Conservation (phyloP, 306 rosid species). For the Cicer judaicum region DNA sequence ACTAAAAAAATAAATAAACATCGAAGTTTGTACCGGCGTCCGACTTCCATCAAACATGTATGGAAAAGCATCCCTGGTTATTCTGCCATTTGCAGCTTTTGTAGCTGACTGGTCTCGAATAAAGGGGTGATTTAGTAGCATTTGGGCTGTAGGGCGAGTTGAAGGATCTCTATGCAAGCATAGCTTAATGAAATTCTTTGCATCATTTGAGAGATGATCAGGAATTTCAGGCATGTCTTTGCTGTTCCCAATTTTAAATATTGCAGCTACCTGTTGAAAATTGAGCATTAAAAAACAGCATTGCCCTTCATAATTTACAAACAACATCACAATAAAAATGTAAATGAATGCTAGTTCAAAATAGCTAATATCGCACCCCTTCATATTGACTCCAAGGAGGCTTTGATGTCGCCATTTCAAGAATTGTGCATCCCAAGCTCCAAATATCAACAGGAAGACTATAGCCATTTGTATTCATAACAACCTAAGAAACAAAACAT, state of each 20-base stretch:
- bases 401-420: slow-evolving; percentile 95
- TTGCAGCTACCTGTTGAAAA: slow-evolving; percentile 87
- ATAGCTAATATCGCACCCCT: slow-evolving; percentile 76
- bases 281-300: slow-evolving; percentile 41
- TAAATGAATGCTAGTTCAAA: slow-evolving; percentile 32
- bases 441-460: slow-evolving; percentile 92
- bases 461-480: slow-evolving; percentile 90
- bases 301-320: slow-evolving; percentile 40
- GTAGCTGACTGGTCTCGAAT: slow-evolving; percentile 78
- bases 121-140: slow-evolving; percentile 75
- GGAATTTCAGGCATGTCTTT: slow-evolving; percentile 95
- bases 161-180: slow-evolving; percentile 88
- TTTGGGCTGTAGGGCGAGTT: slow-evolving; percentile 75
- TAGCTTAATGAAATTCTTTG: slow-evolving; percentile 70
- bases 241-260: slow-evolving; percentile 97
- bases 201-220: slow-evolving; percentile 83
- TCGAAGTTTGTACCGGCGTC: slow-evolving; percentile 73
- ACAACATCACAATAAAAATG: slow-evolving; percentile 31
- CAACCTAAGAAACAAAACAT: slow-evolving; percentile 69
- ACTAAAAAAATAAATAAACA: slow-evolving; percentile 25
- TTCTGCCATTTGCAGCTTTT: slow-evolving; percentile 64
- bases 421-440: slow-evolving; percentile 97
- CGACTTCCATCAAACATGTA: slow-evolving; percentile 79
- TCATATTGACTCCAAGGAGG: slow-evolving; percentile 98
- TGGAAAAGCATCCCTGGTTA: slow-evolving; percentile 78